Conservation (phyloP, 352 stramenopile species). For the Phytophthora pinifolia region DNA sequence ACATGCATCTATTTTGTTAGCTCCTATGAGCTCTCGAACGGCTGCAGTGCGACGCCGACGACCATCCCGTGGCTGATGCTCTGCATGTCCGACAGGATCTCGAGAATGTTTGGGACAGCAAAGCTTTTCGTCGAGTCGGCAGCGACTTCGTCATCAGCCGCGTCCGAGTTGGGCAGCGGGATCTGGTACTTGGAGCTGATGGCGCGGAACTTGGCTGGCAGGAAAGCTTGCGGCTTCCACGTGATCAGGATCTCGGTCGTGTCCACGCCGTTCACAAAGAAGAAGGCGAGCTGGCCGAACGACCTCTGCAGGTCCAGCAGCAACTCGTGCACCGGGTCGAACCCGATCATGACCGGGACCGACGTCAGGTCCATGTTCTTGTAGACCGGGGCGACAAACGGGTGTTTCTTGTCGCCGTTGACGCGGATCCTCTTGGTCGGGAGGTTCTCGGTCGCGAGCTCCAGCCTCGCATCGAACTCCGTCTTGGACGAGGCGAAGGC, state of each 20-base stretch:
- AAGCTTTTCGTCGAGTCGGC: slow-evolving; percentile 34
- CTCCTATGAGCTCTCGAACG: slow-evolving; percentile 55
- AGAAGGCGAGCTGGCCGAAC: slow-evolving; percentile 73
- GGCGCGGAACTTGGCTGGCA: slow-evolving; percentile 81
- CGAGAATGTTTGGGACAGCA: slow-evolving; percentile 75
- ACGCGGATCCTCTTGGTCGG: slow-evolving; percentile 63
- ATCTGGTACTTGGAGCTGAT: slow-evolving; percentile 66
- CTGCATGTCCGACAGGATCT: slow-evolving; percentile 77
- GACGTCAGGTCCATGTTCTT: slow-evolving; percentile 84
- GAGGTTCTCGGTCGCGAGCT: slow-evolving; percentile 51
- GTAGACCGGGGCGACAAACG: slow-evolving; percentile 75
- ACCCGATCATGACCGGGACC: slow-evolving; percentile 67
- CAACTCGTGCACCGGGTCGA: slow-evolving; percentile 74
- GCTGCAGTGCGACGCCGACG: slow-evolving; percentile 47
- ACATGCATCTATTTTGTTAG: slow-evolving; percentile 34
- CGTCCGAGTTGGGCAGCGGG: slow-evolving; percentile 41
- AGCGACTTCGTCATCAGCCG: slow-evolving; percentile 24
- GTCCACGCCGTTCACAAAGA: slow-evolving; percentile 79
- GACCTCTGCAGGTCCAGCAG: slow-evolving; percentile 51
- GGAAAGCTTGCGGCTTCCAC: slow-evolving; percentile 81
- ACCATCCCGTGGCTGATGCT: slow-evolving; percentile 68
- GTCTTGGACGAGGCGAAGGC: slow-evolving; percentile 52
- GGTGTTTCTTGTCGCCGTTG: slow-evolving; percentile 54
- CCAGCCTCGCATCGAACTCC: slow-evolving; percentile 69
- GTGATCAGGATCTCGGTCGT: slow-evolving; percentile 65